Evolutionary conservation across 768 basidiomycete genomes (phyloP), one percentile per base, ranked within the genome.

Genomic region (Saitozyma podzolica): DNA sequence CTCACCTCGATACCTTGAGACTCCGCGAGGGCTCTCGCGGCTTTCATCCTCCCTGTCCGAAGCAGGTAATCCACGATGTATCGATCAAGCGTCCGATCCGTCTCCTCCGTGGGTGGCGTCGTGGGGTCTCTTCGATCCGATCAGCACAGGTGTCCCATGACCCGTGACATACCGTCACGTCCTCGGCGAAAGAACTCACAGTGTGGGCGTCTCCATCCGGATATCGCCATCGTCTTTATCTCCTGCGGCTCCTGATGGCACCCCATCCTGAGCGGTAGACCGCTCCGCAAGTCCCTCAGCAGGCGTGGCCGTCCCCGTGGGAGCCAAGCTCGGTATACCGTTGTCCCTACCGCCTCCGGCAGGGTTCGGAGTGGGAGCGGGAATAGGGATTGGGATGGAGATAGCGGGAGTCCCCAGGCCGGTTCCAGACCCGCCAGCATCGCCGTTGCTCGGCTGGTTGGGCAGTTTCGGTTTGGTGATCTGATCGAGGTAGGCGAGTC

Each of bases 21-120:
- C 66, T 84, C 83, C 19, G 92, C 90, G 51, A 97, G 84, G 66
- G 83, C 83, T 69, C 83, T 83, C 2, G 96, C 94, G 0, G 91
- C 88, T 69, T 85, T 83, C 67, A 88, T 86, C 70, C 88, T 88
- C 40, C 89, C 92, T 43, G 83, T 86, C 58, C 94, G 83, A 51
- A 98, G 82, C 42, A 88, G 85, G 89, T 95, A 95, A 76, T 99
- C 96, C 2, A 95, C 89, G 41, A 97, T 83, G 88, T 92, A 95
- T 65, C 93, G 82, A 74, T 92, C 89, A 11, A 97, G 81, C 54
- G 69, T 76, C 20, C 41, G 57, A 51, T 73, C 69, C 0, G 41
- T 52, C 13, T 39, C 52, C 9, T 39, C 41, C 5, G n/a, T 56
- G 16, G 55, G 37, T 9, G 52, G 45, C 48, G 8, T 40, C 7